phyloP scores from a whole-genome alignment of 805 yeast species.

The Saccharomycopsis sp. region DNA sequence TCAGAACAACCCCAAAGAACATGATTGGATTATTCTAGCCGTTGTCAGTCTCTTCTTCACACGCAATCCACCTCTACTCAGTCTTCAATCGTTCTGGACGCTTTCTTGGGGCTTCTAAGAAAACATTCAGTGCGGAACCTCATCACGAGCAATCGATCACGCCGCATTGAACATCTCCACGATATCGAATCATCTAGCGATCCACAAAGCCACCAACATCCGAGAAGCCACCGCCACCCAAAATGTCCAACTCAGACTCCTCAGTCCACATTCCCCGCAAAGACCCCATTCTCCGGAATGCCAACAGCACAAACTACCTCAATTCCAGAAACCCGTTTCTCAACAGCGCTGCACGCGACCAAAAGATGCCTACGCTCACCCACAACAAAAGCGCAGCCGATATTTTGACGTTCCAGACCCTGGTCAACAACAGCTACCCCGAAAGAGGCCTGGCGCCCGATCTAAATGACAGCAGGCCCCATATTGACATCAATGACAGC shows the following conservation, averaged over 20 bases:
- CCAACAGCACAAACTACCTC: background rate
- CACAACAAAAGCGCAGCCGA: slow-evolving; percentile 7
- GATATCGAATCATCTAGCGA: too few species aligned
- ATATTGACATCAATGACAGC: background rate
- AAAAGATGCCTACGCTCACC: background rate
- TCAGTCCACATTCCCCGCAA: background rate
- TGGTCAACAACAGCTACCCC: background rate
- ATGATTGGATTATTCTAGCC: background rate
- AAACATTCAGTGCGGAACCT: background rate
- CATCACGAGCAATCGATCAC: too few species aligned
- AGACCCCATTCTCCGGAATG: background rate
- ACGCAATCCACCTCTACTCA: background rate
- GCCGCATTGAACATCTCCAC: too few species aligned
- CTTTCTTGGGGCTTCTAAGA: background rate
- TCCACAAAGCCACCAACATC: too few species aligned
- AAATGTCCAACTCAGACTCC: background rate
- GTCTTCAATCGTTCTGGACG: background rate
- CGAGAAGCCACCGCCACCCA: too few species aligned
- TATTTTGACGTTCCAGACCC: background rate
- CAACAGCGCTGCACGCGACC: background rate
- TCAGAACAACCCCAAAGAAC: too few species aligned
- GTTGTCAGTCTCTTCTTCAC: background rate
- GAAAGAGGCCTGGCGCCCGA: background rate
- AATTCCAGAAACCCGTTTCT: background rate
- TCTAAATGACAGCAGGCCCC: background rate